Evolutionary conservation across 257 asterid species (phyloP).

Genomic region (Coffea eugenioides): DNA sequence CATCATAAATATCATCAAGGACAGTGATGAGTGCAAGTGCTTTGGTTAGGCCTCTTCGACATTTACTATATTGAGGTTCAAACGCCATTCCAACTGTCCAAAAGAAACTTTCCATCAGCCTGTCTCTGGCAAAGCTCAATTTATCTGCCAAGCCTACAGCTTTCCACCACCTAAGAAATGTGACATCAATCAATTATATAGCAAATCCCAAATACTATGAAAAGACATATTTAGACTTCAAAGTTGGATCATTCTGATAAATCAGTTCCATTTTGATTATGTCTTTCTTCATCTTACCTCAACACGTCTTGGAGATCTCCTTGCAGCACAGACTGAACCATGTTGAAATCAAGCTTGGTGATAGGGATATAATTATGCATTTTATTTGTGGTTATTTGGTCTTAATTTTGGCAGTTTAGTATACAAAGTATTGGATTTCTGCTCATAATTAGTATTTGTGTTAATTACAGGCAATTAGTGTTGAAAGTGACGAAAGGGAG

Average conservation of each 20-base stretch:
- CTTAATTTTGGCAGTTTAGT: too few relatives aligned
- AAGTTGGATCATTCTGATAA: too few relatives aligned
- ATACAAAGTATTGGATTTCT: too few relatives aligned
- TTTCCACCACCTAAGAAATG: conserved; percentile 30
- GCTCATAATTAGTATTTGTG: too few relatives aligned
- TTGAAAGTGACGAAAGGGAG: too few relatives aligned
- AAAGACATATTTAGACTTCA: too few relatives aligned
- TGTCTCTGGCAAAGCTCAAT: conserved; percentile 29
- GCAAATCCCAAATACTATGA: too few relatives aligned
- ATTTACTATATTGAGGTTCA: conserved; percentile 13
- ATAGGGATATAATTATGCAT: too few relatives aligned
- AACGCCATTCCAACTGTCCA: conserved; percentile 28
- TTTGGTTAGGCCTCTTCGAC: conserved; percentile 10
- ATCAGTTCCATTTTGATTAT: too few relatives aligned
- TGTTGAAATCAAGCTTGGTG: conserved; percentile 22
- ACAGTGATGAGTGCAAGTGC: background rate
- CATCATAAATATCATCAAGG: conserved; percentile 19
- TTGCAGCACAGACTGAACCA: conserved; percentile 27
- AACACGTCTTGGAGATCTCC: conserved; percentile 28
- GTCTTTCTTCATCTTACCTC: conserved; percentile 15
- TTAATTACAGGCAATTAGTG: too few relatives aligned
- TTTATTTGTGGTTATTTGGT: too few relatives aligned
- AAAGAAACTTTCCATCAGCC: conserved; percentile 24
- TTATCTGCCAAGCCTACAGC: conserved; percentile 26
- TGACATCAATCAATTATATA: background rate